Evolutionary conservation across 257 asterid genomes (phyloP), one percentile per base, ranked within the genome.

Genomic region (Solanum ahanhuiri): DNA sequence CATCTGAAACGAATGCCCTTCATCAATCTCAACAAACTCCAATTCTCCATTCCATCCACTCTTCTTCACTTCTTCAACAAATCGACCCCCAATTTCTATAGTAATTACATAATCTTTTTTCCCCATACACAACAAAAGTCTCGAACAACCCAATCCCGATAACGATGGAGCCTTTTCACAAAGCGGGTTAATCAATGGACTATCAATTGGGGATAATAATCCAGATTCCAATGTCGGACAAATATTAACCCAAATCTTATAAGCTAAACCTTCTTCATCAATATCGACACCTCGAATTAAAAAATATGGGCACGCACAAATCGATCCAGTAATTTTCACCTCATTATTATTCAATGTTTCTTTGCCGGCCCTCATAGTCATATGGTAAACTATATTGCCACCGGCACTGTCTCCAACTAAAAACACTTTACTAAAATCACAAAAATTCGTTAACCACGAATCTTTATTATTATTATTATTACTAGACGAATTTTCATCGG

Each of bases 1-100:
- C 0, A 82, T 48, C 17, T 82, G 45, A 58, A 93, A 93, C 60
- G 93, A 90, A 66, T 93, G 95, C 7, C 86, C 93, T 6, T 91
- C 94, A 64, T 90, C 90, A 30, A 91, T 81, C 89, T 88, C 93
- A 85, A 91, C 91, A 73, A 91, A 81, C 87, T 92, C 92, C 23
- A 89, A 85, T 48, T 89, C 92, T 5, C 97, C 95, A 71, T 37
- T 85, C 95, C 95, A 93, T 1, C 90, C 95, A 39, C 95, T 93
- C 85, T 86, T 86, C 89, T 89, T 91, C 90, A 94, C 86, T 2
- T 79, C 84, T 60, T 92, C 92, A 11, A 75, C 92, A 54, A 89
- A 94, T 33, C 58, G 67, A 11, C 58, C n/a, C 23, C 84, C 90
- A 9, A 86, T 83, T 22, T 48, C 87, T 37, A 64, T 30, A 1